Percentiles rank a stretch among this genome's conserved stretches.
Evolutionary conservation across 176 grass and related monocot genomes (phyloP).

Genomic region (Eragrostis nindensis): DNA sequence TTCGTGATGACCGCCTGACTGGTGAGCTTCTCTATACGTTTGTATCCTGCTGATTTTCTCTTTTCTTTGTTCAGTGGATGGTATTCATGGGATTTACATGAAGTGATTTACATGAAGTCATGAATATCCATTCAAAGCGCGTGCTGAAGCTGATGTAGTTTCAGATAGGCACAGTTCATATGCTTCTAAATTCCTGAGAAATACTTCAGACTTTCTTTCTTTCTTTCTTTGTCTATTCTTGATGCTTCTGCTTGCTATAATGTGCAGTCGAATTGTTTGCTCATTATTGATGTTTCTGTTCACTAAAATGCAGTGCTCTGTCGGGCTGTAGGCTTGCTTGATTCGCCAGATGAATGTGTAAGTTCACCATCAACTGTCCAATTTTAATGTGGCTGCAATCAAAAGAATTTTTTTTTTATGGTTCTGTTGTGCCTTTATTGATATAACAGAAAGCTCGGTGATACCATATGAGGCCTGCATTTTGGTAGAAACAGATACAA

Average conservation of each 20-base stretch:
- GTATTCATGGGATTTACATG: not conserved
- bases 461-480: not conserved
- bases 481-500: not conserved
- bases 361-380: not conserved
- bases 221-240: not conserved
- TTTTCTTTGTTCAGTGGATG: not conserved
- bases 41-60: not conserved
- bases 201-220: not conserved
- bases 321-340: not conserved
- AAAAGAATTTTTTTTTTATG: not conserved
- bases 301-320: not conserved
- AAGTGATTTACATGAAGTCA: not conserved
- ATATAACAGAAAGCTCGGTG: not conserved
- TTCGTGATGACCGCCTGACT: too few relatives aligned
- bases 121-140: too few relatives aligned
- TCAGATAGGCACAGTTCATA: not conserved
- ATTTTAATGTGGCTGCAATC: not conserved
- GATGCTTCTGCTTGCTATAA: not conserved
- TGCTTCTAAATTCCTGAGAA: not conserved
- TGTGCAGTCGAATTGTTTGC: not conserved
- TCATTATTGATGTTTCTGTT: not conserved
- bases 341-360: not conserved
- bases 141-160: not conserved
- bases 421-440: not conserved
- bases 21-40: too few relatives aligned